Conservation (phyloP, 345 rosid species). For the Odontarrhena argentea region DNA sequence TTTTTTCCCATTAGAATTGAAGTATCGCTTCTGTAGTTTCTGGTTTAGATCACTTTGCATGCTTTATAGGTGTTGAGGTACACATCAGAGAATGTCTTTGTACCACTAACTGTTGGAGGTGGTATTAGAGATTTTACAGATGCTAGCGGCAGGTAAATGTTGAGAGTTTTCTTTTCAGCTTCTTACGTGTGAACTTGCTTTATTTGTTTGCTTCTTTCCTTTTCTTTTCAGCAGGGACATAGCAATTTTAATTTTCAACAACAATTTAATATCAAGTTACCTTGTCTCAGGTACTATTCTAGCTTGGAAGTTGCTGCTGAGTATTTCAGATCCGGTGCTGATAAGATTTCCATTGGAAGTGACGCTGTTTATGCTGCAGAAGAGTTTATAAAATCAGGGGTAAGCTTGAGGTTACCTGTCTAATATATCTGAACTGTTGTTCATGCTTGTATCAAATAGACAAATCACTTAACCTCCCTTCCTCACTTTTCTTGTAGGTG, state of each 20-base stretch:
- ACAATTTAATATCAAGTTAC: conserved; percentile 3
- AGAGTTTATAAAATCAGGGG: conserved; percentile 78
- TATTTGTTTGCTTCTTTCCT: background rate
- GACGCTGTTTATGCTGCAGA: conserved; percentile 96
- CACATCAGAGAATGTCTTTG: conserved; percentile 95
- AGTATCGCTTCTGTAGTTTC: conserved; percentile 15
- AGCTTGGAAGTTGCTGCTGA: conserved; percentile 98
- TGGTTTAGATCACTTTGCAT: conserved; percentile 21
- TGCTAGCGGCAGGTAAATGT: conserved; percentile 83
- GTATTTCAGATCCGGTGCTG: conserved; percentile 97
- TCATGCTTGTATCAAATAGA: conserved; percentile 19
- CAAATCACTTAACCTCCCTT: background rate
- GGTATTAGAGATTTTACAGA: conserved; percentile 96
- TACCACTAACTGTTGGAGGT: conserved; percentile 98
- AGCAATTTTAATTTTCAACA: background rate
- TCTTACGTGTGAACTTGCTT: conserved; percentile 19
- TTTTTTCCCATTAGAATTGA: background rate
- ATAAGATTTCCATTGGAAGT: conserved; percentile 94
- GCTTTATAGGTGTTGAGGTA: conserved; percentile 73
- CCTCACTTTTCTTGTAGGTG: conserved; percentile 47
- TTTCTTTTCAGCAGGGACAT: background rate
- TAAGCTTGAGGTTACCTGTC: conserved; percentile 39
- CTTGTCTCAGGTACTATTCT: conserved; percentile 71
- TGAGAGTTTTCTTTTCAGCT: conserved; percentile 10
- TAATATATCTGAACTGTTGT: conserved; percentile 2